A percentile compares a stretch with the other conserved stretches of the same genome.
Evolutionary conservation across 192 early-diverging fungal species (phyloP).

Genomic region (Allomyces macrogynus): DNA sequence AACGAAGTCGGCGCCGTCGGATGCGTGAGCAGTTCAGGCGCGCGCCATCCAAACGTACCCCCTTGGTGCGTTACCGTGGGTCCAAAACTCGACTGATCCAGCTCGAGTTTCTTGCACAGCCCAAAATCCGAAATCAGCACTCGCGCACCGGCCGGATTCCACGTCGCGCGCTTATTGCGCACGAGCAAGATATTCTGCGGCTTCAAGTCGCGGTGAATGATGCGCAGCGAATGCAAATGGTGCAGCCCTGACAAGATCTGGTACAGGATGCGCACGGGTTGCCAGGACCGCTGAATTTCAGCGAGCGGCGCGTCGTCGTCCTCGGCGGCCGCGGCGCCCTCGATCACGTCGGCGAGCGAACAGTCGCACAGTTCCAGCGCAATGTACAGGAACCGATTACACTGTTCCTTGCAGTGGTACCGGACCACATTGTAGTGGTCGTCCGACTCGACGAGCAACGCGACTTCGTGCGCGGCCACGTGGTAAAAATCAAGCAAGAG

Average conservation of each 20-base stretch:
- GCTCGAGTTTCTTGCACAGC: slow-evolving; percentile 78
- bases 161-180: background rate
- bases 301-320: slow-evolving; percentile 19
- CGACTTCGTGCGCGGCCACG: slow-evolving; percentile 83
- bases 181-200: slow-evolving; percentile 78
- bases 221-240: slow-evolving; percentile 79
- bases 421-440: slow-evolving; percentile 90
- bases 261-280: slow-evolving; percentile 46
- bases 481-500: slow-evolving; percentile 89
- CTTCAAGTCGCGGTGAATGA: slow-evolving; percentile 97
- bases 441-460: slow-evolving; percentile 77
- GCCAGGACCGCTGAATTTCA: slow-evolving; percentile 21
- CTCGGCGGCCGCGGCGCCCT: slow-evolving; percentile 24
- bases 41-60: slow-evolving; percentile 92
- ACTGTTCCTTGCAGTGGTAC: slow-evolving; percentile 76
- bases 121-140: slow-evolving; percentile 96
- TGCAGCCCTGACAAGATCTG: slow-evolving; percentile 73
- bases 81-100: slow-evolving; percentile 83
- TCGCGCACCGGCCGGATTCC: slow-evolving; percentile 17
- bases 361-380: slow-evolving; percentile 85
- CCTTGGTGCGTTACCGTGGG: slow-evolving; percentile 58
- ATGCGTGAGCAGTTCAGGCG: slow-evolving; percentile 61
- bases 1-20: slow-evolving; percentile 4
- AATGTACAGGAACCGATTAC: slow-evolving; percentile 86
- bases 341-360: slow-evolving; percentile 69